Evolutionary conservation across 2,329 filamentous ascomycete genomes (phyloP).

Genomic region (Beauveria caledonica): DNA sequence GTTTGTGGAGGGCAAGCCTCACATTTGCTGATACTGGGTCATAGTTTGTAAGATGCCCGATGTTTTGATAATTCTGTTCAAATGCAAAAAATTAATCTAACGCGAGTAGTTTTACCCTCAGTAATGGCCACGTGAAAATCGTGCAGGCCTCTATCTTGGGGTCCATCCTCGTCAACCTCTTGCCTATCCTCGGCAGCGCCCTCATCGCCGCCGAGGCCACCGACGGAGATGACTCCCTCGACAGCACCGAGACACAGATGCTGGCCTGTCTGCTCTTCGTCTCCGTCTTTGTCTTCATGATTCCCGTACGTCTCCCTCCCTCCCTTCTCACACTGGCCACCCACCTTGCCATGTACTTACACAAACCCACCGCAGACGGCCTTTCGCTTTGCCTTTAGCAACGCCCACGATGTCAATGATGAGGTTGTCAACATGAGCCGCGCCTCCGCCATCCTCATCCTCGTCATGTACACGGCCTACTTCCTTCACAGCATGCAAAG

Average conservation of each 20-base stretch:
- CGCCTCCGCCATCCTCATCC: constrained; percentile 65
- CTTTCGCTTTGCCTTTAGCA: constrained; percentile 45
- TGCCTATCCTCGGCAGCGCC: constrained; percentile 68
- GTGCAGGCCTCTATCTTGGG: constrained; percentile 70
- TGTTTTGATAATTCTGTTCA: not conserved
- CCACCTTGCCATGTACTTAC: not conserved
- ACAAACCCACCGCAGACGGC: constrained; percentile 25
- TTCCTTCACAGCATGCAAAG: constrained; percentile 70
- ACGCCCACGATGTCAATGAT: constrained; percentile 44
- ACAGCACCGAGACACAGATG: constrained; percentile 26
- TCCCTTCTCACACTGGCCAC: rapidly evolving
- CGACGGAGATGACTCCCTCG: constrained; percentile 52
- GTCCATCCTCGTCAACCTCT: constrained; percentile 67
- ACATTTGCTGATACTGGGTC: constrained; percentile 13
- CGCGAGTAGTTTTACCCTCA: constrained; percentile 37
- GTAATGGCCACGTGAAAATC: constrained; percentile 59
- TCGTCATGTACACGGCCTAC: constrained; percentile 65
- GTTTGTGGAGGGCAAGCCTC: not conserved
- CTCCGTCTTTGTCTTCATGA: constrained; percentile 30
- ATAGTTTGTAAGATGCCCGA: not conserved
- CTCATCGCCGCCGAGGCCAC: constrained; percentile 62
- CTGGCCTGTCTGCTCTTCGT: constrained; percentile 29
- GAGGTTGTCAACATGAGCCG: constrained; percentile 66
- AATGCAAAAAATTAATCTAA: not conserved
- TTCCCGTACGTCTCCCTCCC: constrained; percentile 22